Evolutionary conservation across 1,139 yeast genomes (phyloP), one percentile per base, ranked within the genome.

Genomic region (Yamadazyma triangularis): DNA sequence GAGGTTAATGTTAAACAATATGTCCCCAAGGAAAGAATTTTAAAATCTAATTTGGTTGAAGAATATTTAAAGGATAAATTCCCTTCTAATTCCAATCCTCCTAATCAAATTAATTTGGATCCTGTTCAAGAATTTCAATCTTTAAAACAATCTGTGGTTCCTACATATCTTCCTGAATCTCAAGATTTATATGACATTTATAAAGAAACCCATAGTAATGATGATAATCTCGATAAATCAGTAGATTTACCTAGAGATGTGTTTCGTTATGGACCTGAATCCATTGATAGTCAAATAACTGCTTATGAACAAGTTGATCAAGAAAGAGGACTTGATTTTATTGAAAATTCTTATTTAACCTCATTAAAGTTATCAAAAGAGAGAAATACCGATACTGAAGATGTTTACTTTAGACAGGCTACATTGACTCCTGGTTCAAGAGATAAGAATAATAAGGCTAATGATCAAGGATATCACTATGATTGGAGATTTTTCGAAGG

Each of bases 401-500:
- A 44, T 15, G 50, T 52, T 13, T 55, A 47, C 30, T 55, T 55
- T 36, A 37, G 47, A 30, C 49, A 44, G 36, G 42, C 51, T 2
- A 46, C 52, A 6, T 35, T 49, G 20, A 30, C 35, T 34, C 9
- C n/a, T 13, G 34, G 32, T 11, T n/a, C n/a, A n/a, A 32, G 33
- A 13, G 53, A 48, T 30, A 31, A 34, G 13, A 31, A 37, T n/a
- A 48, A 46, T 28, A 29, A 19, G 8, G 49, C 39, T 26, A 33
- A 42, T 12, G 53, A 49, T 30, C 31, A 45, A 43, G 79, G 79
- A 5, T 70, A 61, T 34, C 91, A 82, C 50, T 79, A 79, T 47
- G 89, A 83, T 51, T 76, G 77, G 73, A 60, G 88, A 32, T 83
- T 83, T 44, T 83, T 78, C 57, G 68, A 69, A 38, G 80, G 82